Evolutionary conservation across 768 basidiomycete species (phyloP), one percentile per base, ranked within the genome.

Genomic region (Xerocomus spinulosus): DNA sequence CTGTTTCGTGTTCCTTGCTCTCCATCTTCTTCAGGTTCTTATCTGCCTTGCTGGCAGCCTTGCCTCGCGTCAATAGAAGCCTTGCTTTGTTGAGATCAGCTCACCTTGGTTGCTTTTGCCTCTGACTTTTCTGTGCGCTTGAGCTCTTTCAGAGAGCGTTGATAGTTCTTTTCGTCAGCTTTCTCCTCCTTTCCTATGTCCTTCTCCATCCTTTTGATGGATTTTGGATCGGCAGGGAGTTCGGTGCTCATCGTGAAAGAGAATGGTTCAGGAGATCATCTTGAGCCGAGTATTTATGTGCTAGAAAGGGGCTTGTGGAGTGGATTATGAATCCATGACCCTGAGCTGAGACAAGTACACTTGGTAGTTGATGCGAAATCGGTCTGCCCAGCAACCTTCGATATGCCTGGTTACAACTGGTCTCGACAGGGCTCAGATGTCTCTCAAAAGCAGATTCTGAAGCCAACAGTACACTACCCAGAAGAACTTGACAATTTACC

Each of bases 391-490:
- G 14, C 37, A 23, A 24, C 37, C 18, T 14, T 13, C 20, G 4
- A 38, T 3, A 45, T 57, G 51, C 35, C 51, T 20, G 48, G 54
- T 18, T 48, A 61, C 46, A 53, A 54, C 15, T 54, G 52, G 40
- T 21, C 17, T 35, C 43, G 25, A n/a, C 46, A 26, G 50, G 55
- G 28, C 43, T 49, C 40, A 56, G 54, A 30, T 47, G 23, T 9
- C 21, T 48, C 54, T 39, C 51, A 39, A 23, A 53, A 36, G 21
- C 55, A 51, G 12, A 21, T 49, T n/a, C 49, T 48, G 20, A 71
- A 69, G 40, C 74, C 70, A 13, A 60, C 70, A 28, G 82, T 82
- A 25, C 83, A 82, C 60, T 83, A 83, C 52, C 69, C 70, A 4
- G 74, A 76, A 4, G 68, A 73, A 30, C 51, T 78, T 20, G 61